A percentile compares a stretch with the other conserved stretches of the same genome.
Evolutionary conservation across 2,329 filamentous ascomycete species (phyloP).

Genomic region (Lecanoromycetidae sp.): DNA sequence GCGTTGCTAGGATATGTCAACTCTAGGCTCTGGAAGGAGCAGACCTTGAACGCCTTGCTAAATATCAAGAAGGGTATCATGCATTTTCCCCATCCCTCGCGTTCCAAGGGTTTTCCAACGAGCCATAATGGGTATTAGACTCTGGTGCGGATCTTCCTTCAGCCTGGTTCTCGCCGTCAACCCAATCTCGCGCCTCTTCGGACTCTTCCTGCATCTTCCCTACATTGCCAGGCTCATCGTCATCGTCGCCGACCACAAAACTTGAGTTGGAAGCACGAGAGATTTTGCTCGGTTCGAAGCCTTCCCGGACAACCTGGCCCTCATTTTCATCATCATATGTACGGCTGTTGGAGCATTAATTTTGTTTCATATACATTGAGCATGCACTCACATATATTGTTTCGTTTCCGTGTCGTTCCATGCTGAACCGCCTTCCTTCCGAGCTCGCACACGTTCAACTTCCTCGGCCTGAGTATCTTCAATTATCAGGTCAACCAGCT

Average conservation of each 20-base stretch:
- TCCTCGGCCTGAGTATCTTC: conserved; percentile 52
- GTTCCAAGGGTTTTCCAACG: conserved; percentile 8
- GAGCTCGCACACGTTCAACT: conserved; percentile 47
- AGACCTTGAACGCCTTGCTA: conserved; percentile 14
- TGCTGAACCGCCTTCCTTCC: conserved; percentile 49
- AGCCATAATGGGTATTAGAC: conserved; percentile 1
- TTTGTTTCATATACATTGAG: neutral
- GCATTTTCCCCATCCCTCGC: neutral
- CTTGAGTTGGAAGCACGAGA: conserved; percentile 30
- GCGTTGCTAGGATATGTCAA: no score
- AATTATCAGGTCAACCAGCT: conserved; percentile 55
- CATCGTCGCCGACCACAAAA: conserved; percentile 30
- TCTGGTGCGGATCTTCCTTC: neutral
- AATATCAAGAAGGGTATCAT: conserved; percentile 5
- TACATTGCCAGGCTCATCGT: conserved; percentile 24
- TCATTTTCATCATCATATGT: conserved; percentile 36
- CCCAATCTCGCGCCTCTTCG: conserved; percentile 35
- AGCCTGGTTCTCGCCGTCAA: conserved; percentile 18
- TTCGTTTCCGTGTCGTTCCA: conserved; percentile 46
- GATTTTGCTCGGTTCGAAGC: conserved; percentile 40
- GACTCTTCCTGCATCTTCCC: conserved; percentile 27
- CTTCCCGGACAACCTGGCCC: conserved; percentile 41
- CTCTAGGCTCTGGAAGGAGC: no score
- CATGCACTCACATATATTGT: conserved; percentile 40
- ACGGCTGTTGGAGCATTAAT: conserved; percentile 25